Evolutionary conservation across 768 basidiomycete species (phyloP), one percentile per base, ranked within the genome.

Genomic region (Suillus weaverae): DNA sequence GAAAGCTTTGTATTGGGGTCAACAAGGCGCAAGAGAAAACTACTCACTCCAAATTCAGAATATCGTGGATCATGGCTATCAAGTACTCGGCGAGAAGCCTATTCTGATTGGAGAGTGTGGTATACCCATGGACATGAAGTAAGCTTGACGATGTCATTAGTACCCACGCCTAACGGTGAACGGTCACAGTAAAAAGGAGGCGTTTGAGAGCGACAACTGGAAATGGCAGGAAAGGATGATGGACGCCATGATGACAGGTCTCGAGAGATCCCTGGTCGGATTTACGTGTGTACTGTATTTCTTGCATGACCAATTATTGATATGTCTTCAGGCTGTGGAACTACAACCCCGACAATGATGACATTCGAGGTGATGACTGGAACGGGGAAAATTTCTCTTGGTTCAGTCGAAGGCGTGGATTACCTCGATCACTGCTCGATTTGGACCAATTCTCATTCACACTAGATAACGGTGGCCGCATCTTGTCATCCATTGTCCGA

Each of bases 81-180:
- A 83, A 38, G 80, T 86, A 4, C 81, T 97, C 0, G 94, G 93
- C 32, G 92, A 95, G 70, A 84, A 77, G 20, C 97, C 97, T 13
- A 86, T 94, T 46, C 76, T 98, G 14, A 85, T 99, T 64, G 96
- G 96, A 22, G 97, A 99, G 76, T 93, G 91, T 67, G 97, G 97
- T 36, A 83, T 98, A 26, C 97, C 97, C 1, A 97, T 99, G 90
- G 97, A 99, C 70, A 87, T 97, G 84, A 98, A 99, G 95, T 95
- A 70, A 50, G 90, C 36, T 13, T 43, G 11, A 41, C 30, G 6
- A 13, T 59, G 6, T 10, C 3, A 32, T 20, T n/a, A 13, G 11
- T 41, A 32, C 32, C 18, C 41, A 59, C 41, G 10, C 18, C 39
- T 59, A n/a, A 59, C 26, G 30, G 41, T 32, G 57, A 20, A 30